Percentiles rank a stretch among this genome's conserved stretches.
Conservation (phyloP, 1,284 basidiomycete genomes). For the Ganoderma lingzhi region DNA sequence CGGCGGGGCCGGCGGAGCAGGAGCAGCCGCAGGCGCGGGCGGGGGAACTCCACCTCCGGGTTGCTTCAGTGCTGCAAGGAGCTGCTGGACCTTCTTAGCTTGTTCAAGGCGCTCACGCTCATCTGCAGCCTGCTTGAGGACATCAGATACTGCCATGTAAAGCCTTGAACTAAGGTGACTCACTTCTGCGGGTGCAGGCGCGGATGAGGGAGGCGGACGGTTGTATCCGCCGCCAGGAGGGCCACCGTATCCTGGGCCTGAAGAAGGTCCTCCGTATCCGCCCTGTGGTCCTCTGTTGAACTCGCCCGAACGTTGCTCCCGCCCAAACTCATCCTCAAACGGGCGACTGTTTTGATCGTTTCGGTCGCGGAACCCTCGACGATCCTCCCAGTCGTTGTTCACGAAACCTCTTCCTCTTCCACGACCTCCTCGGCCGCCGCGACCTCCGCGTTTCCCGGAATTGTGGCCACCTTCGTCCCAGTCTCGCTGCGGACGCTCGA, state of each 20-base stretch:
- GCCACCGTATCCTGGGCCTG: conserved; percentile 39
- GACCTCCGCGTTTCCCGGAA: conserved; percentile 37
- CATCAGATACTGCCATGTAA: neutral
- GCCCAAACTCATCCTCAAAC: conserved; percentile 53
- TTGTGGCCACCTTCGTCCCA: conserved; percentile 51
- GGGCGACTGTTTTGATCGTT: conserved; percentile 40
- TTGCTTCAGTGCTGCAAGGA: conserved; percentile 81
- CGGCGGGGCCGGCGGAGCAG: conserved; percentile 39
- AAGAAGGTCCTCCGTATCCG: conserved; percentile 44
- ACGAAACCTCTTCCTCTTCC: conserved; percentile 40
- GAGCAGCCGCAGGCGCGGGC: conserved; percentile 39
- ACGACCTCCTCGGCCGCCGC: conserved; percentile 44
- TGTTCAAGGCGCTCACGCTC: conserved; percentile 83
- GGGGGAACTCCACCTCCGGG: conserved; percentile 51
- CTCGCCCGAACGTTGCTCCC: conserved; percentile 47
- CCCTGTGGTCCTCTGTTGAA: conserved; percentile 40
- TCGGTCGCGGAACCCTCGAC: conserved; percentile 55
- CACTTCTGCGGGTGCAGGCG: conserved; percentile 35
- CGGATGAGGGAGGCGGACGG: conserved; percentile 35
- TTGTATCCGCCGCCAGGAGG: conserved; percentile 42
- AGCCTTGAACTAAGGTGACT: conserved; percentile 16
- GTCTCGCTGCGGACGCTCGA: conserved; percentile 49
- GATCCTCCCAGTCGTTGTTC: conserved; percentile 52
- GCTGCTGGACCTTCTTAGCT: conserved; percentile 82
- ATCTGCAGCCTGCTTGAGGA: conserved; percentile 50